These are phyloP conservation scores for Chenopodium formosanum DNA, from an alignment of 148 eudicot species.

Conservation along the genomic window DNA sequence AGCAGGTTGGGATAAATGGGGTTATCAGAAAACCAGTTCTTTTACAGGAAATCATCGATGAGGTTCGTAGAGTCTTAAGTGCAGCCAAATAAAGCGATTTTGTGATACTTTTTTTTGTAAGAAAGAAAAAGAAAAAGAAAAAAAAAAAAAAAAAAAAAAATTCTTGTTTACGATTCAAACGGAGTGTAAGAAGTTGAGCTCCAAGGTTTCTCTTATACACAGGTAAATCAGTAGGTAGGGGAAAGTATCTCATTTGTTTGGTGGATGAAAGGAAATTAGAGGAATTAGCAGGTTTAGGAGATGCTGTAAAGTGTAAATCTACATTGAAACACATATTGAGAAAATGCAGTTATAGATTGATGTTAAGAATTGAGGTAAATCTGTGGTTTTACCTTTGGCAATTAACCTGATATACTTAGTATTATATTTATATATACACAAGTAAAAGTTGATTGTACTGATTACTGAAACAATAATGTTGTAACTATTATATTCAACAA, in stretches of 20 bases:
- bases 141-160: no score
- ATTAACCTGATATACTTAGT: no score
- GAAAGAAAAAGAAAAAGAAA: no score
- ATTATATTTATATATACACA: no score
- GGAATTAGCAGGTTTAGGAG: constrained; percentile 13
- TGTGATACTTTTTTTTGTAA: constrained; percentile 1
- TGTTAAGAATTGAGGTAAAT: background rate
- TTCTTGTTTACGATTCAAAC: background rate
- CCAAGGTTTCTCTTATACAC: constrained; percentile 8
- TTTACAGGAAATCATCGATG: constrained; percentile 57
- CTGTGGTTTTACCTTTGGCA: background rate
- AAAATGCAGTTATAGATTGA: background rate
- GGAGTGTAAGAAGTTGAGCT: constrained; percentile 7
- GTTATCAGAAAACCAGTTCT: constrained; percentile 65
- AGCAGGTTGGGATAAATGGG: constrained; percentile 61
- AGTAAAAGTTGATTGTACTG: no score
- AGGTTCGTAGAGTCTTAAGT: constrained; percentile 55
- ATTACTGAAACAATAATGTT: no score
- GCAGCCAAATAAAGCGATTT: constrained; percentile 24
- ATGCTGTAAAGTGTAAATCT: constrained; percentile 26
- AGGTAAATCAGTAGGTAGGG: constrained; percentile 23
- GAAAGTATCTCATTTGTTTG: constrained; percentile 3
- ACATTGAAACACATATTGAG: constrained; percentile 2
- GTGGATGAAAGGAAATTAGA: background rate
- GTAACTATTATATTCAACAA: no score